Base-by-base conservation (phyloP, 2,329 filamentous ascomycete genomes). In the Lojkania enalia region DNA sequence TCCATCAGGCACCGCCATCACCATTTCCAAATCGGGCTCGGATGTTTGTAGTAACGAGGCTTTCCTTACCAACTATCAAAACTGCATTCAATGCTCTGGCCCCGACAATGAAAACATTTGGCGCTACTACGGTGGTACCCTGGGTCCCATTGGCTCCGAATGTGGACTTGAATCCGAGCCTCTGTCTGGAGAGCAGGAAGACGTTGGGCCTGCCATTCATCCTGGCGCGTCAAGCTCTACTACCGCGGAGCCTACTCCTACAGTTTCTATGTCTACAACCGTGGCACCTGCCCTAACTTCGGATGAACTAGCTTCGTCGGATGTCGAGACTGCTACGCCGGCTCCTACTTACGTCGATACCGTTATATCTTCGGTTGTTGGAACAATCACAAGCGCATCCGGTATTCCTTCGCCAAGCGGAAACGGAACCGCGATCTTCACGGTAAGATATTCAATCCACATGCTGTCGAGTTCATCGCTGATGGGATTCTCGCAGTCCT, bases 61-160 rank as follows among this genome's bases (percentile, higher is more conserved):
- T 33, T 80, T 77, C 70, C 50, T 66, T 16, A 52, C 58, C 12
- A 63, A 72, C 49, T 72, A 77, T 59, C 57, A 71, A 18, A 70
- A 60, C 20, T 80, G 77, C 52, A 66, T 77, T 33, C 54, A 66
- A 32, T 77, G 75, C 52, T 66, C 74, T 14, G 61, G 61, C n/a
- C 59, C 61, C 11, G 67, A 73, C 31, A 71, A 74, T 32, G 64
- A 66, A 42, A 62, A 72, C 43, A 75, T 76, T 55, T 77, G 75
- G 75, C 54, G 64, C 32, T 70, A 71, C 60, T 77, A 77, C 48
- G 65, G 74, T 9, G 55, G 46, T 31, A 61, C 64, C 0, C 52
- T 77, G 18, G 61, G 55, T n/a, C 54, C 36, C 13, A 66, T 61
- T 2, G 74, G 52, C n/a, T 39, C 25, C 4, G 42, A 35, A n/a